A percentile compares a stretch with the other conserved stretches of the same genome.
phyloP scores from a whole-genome alignment of 176 grass and related monocot species.

The Ampelocalamus luodianensis region DNA sequence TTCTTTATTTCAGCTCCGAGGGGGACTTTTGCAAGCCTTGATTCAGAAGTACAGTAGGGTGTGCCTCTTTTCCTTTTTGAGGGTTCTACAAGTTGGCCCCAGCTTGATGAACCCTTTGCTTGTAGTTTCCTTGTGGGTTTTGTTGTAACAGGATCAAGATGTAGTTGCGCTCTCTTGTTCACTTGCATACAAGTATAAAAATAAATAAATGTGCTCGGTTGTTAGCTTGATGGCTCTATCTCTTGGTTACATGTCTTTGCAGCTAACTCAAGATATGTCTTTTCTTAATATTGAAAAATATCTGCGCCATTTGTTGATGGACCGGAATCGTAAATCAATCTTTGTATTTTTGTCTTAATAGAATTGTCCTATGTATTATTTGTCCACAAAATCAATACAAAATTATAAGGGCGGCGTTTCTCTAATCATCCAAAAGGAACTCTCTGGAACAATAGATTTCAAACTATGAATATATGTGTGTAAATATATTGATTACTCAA shows the following conservation, averaged over 20 bases:
- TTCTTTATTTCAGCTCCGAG: constrained; percentile 52
- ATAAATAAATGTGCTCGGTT: constrained; percentile 60
- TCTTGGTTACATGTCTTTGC: constrained; percentile 40
- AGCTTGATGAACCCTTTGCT: constrained; percentile 49
- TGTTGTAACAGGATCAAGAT: constrained; percentile 54
- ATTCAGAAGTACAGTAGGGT: constrained; percentile 49
- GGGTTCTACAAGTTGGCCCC: constrained; percentile 37
- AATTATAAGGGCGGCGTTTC: background rate
- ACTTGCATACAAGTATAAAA: constrained; percentile 56
- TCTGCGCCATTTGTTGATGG: constrained; percentile 3
- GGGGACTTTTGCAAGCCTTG: constrained; percentile 52
- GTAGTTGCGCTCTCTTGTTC: constrained; percentile 54
- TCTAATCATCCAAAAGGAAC: background rate
- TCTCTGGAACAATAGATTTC: background rate
- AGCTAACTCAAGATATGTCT: constrained; percentile 37
- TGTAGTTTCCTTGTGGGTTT: constrained; percentile 55
- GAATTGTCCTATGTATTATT: background rate
- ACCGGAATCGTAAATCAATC: background rate
- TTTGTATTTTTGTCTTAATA: background rate
- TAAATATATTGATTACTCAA: background rate
- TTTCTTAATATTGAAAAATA: constrained; percentile 28
- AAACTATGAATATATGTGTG: background rate
- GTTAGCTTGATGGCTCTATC: constrained; percentile 22
- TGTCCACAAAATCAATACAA: background rate
- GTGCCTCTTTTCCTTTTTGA: constrained; percentile 43